Percentiles rank a stretch among this genome's conserved stretches.
Conservation (phyloP, 176 grass and related monocot genomes). For the Oryza punctata region DNA sequence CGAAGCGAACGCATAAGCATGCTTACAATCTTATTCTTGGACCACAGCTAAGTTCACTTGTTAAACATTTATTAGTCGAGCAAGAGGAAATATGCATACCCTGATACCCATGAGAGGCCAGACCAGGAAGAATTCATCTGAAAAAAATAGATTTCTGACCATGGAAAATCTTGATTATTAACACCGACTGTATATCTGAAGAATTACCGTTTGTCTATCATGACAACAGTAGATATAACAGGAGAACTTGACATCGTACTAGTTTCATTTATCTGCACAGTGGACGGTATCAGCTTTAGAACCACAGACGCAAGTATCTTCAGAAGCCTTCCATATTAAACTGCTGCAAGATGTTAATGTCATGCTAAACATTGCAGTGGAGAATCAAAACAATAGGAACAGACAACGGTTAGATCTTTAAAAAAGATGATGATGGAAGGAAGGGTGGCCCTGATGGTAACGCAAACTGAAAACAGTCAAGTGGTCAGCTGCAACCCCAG, state of each 20-base stretch:
- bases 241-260: not conserved
- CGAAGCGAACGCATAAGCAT: not conserved
- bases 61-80: not conserved
- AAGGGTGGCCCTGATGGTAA: slow-evolving; percentile 27
- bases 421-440: not conserved
- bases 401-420: slow-evolving; percentile 12
- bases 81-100: not conserved
- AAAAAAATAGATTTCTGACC: not conserved
- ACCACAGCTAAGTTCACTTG: not conserved
- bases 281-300: slow-evolving; percentile 1
- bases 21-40: slow-evolving; percentile 1
- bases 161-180: not conserved
- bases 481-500: slow-evolving; percentile 31
- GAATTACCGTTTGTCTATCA: not conserved
- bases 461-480: slow-evolving; percentile 37
- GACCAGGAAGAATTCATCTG: not conserved
- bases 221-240: not conserved
- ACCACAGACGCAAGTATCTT: slow-evolving; percentile 24
- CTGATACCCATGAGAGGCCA: not conserved
- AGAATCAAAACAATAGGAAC: slow-evolving; percentile 41
- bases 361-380: slow-evolving; percentile 1
- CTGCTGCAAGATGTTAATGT: slow-evolving; percentile 1
- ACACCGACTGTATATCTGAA: not conserved
- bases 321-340: not conserved
- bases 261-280: not conserved